Conservation (phyloP, 306 rosid genomes). For the Prinsepia uniflora region DNA sequence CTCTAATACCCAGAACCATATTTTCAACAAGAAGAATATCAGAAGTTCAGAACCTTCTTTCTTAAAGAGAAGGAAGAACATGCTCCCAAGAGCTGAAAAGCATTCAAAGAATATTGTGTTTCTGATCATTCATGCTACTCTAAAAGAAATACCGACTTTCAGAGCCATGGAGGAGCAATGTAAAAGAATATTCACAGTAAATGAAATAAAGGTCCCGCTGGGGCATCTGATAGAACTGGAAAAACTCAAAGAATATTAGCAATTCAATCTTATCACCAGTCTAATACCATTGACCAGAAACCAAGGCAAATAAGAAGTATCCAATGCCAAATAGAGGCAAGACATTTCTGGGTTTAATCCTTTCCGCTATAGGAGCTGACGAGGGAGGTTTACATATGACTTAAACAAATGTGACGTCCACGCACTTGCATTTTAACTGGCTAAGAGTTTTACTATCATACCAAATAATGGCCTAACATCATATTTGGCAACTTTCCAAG, state of each 20-base stretch:
- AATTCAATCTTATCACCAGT: too few relatives aligned
- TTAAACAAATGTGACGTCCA: not conserved
- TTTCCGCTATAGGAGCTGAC: too few relatives aligned
- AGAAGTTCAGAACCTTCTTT: not conserved
- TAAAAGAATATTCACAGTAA: not conserved
- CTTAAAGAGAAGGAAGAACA: not conserved
- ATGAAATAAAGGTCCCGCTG: not conserved
- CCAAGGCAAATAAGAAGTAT: too few relatives aligned
- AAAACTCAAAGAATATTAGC: too few relatives aligned
- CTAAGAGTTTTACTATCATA: not conserved
- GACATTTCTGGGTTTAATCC: too few relatives aligned
- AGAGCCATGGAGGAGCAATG: not conserved
- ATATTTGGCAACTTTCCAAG: not conserved
- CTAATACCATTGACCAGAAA: too few relatives aligned
- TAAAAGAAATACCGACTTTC: not conserved
- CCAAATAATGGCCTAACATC: not conserved
- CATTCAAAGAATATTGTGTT: not conserved
- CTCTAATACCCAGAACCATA: not conserved
- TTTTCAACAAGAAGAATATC: not conserved
- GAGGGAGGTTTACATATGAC: too few relatives aligned
- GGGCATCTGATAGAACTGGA: not conserved
- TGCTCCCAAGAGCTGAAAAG: not conserved
- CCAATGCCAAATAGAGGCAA: too few relatives aligned
- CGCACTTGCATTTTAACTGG: not conserved
- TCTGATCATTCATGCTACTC: not conserved